These are phyloP conservation scores for Collariella sp. DNA, from an alignment of 495 filamentous ascomycete genomes.

Conservation along the genomic window DNA sequence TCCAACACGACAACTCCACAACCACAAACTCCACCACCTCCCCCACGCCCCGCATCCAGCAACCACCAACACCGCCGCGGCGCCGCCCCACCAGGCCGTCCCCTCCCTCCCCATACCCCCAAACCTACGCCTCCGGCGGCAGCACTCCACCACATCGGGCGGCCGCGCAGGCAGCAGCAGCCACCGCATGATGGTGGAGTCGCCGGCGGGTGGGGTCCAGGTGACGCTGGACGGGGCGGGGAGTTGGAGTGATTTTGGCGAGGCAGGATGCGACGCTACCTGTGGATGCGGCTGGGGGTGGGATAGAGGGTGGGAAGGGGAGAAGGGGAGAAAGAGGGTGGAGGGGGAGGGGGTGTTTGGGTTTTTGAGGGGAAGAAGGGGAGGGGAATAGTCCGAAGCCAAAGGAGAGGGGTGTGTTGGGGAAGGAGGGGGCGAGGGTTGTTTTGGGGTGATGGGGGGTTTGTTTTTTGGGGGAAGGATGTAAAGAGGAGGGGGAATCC, in stretches of 20 bases:
- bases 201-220: constrained; percentile 77
- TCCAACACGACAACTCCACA: constrained; percentile 18
- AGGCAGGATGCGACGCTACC: constrained; percentile 73
- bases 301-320: constrained; percentile 34
- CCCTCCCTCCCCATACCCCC: constrained; percentile 45
- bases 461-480: background rate
- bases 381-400: constrained; percentile 88
- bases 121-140: constrained; percentile 29
- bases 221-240: constrained; percentile 82
- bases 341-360: constrained; percentile 70
- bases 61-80: constrained; percentile 17
- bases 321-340: constrained; percentile 35
- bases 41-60: constrained; percentile 10
- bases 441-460: constrained; percentile 43
- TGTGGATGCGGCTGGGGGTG: constrained; percentile 49
- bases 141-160: constrained; percentile 22
- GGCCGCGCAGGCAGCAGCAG: constrained; percentile 29
- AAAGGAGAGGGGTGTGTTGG: constrained; percentile 84
- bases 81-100: constrained; percentile 20
- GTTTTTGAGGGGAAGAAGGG: constrained; percentile 86
- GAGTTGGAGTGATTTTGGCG: constrained; percentile 81
- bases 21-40: background rate
- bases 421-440: constrained; percentile 87
- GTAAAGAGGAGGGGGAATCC: background rate
- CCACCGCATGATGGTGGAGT: constrained; percentile 58